phyloP scores from a whole-genome alignment of 345 rosid species.

The Eucalyptus marginata region DNA sequence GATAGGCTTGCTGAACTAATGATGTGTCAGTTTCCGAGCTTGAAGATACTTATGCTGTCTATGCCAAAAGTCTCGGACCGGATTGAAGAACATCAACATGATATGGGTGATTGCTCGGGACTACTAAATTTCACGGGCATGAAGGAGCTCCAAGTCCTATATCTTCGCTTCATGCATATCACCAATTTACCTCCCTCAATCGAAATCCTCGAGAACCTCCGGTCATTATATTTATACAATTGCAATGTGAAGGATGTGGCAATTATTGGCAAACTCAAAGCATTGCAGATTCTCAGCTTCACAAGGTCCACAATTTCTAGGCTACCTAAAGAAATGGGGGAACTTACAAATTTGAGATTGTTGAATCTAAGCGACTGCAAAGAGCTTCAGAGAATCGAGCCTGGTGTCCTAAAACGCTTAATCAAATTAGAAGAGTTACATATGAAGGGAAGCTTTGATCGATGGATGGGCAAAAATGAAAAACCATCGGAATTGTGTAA shows the following conservation, averaged over 20 bases:
- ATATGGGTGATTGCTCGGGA: rapidly evolving
- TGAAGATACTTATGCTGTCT: background rate
- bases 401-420: background rate
- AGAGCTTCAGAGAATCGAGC: rapidly evolving
- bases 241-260: background rate
- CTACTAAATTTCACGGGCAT: rapidly evolving
- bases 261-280: background rate
- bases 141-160: rapidly evolving
- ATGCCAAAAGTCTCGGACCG: rapidly evolving
- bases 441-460: background rate
- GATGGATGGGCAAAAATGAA: background rate
- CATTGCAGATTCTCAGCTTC: background rate
- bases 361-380: background rate
- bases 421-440: background rate
- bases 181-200: rapidly evolving
- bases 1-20: background rate
- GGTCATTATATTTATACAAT: rapidly evolving
- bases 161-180: rapidly evolving
- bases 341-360: background rate
- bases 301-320: rapidly evolving
- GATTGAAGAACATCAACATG: rapidly evolving
- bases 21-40: rapidly evolving
- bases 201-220: rapidly evolving
- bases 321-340: background rate
- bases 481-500: rapidly evolving